A percentile compares a stretch with the other conserved stretches of the same genome.
These are phyloP conservation scores for Vaccinium vitisidaea DNA, from an alignment of 148 eudicot genomes.

Conservation along the genomic window DNA sequence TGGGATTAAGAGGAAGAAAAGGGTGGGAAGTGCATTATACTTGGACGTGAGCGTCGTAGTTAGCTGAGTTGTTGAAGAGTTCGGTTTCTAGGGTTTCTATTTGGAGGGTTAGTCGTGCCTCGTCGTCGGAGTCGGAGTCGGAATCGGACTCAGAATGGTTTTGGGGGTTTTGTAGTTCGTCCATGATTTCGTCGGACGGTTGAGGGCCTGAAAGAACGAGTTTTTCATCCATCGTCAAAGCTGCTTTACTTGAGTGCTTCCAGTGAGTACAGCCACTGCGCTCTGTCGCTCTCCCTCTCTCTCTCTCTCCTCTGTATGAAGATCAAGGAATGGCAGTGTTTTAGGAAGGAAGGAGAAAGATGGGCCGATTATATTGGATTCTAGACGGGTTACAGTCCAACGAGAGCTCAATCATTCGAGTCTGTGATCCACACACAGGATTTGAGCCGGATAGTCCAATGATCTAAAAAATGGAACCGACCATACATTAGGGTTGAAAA, in stretches of 20 bases:
- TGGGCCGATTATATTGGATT: not conserved
- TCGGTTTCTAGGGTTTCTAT: conserved; percentile 72
- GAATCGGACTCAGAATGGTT: conserved; percentile 24
- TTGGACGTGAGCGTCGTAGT: conserved; percentile 77
- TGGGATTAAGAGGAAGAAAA: not conserved
- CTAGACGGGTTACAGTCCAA: too few relatives aligned
- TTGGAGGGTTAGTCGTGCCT: conserved; percentile 44
- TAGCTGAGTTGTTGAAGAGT: conserved; percentile 50
- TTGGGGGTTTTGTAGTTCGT: conserved; percentile 15
- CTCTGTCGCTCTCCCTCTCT: not conserved
- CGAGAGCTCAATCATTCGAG: too few relatives aligned
- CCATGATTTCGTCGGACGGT: conserved; percentile 9
- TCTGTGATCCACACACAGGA: too few relatives aligned
- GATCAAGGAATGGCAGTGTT: not conserved
- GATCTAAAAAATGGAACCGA: too few relatives aligned
- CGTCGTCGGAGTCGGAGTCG: conserved; percentile 60
- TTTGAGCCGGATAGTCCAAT: too few relatives aligned
- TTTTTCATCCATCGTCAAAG: conserved; percentile 29
- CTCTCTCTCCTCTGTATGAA: not conserved
- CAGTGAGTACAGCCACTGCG: not conserved
- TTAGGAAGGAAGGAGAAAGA: not conserved
- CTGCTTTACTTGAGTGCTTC: not conserved
- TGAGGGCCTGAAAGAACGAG: conserved; percentile 2
- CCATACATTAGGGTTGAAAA: too few relatives aligned
- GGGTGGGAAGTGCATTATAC: conserved; percentile 25